phyloP scores from a whole-genome alignment of 2,329 filamentous ascomycete species.

The Hypomyces rosellus region DNA sequence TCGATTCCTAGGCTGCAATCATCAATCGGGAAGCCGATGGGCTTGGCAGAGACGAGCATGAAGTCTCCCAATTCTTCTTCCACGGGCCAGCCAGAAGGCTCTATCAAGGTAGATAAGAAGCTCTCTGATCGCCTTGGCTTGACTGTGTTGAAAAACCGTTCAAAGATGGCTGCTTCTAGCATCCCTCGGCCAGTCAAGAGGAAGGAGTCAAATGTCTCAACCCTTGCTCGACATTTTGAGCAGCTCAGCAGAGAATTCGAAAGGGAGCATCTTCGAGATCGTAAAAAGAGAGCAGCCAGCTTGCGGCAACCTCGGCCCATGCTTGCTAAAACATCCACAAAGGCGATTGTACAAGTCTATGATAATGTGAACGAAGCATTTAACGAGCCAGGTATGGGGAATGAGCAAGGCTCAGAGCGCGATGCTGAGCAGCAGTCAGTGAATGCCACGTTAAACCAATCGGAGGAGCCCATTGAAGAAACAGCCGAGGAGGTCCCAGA shows the following conservation, averaged over 20 bases:
- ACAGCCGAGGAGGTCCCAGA: conserved; percentile 12
- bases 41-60: conserved; percentile 28
- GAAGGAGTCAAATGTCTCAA: conserved; percentile 74
- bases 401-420: conserved; percentile 30
- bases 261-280: conserved; percentile 82
- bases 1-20: conserved; percentile 42
- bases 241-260: conserved; percentile 95
- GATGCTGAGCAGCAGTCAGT: conserved; percentile 12
- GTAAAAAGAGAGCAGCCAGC: conserved; percentile 72
- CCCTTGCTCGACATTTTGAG: conserved; percentile 92
- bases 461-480: conserved; percentile 21
- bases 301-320: conserved; percentile 71
- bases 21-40: conserved; percentile 35
- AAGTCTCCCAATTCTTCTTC: conserved; percentile 19
- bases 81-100: conserved; percentile 29
- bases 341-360: conserved; percentile 93
- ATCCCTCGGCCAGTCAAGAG: conserved; percentile 83
- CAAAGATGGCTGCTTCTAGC: conserved; percentile 59
- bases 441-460: conserved; percentile 18
- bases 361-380: conserved; percentile 90
- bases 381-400: conserved; percentile 63
- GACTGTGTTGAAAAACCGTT: conserved; percentile 53
- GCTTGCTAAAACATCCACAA: conserved; percentile 80
- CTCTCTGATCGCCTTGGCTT: conserved; percentile 67
- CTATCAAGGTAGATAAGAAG: conserved; percentile 61